These are phyloP conservation scores for Diplosphaera chodatii DNA, from an alignment of 139 green algal species.

Conservation along the genomic window DNA sequence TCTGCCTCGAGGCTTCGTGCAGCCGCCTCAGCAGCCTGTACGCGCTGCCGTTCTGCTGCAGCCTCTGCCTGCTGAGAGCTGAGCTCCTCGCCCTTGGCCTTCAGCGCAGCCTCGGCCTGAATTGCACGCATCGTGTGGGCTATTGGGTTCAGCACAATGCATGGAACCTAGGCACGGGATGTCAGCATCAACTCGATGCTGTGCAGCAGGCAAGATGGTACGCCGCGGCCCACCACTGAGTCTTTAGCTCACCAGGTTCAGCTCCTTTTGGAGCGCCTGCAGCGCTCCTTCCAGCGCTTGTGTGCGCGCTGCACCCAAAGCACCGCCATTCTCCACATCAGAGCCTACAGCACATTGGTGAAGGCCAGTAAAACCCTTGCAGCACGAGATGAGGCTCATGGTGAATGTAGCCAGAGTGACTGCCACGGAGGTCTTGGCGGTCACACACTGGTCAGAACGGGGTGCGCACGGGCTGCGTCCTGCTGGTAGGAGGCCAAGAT, in stretches of 20 bases:
- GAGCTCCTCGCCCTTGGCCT: not conserved
- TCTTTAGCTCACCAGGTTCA: too few species aligned
- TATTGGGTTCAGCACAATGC: too few species aligned
- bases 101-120: slow-evolving; percentile 7
- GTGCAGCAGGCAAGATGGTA: too few species aligned
- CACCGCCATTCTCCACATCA: not conserved
- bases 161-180: too few species aligned
- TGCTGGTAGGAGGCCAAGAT: slow-evolving; percentile 48
- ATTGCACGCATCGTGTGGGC: too few species aligned
- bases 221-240: too few species aligned
- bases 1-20: slow-evolving; percentile 21
- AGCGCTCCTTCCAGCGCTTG: slow-evolving; percentile 28
- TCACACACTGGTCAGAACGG: too few species aligned
- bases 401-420: too few species aligned
- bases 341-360: not conserved
- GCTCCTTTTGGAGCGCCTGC: slow-evolving; percentile 7
- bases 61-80: not conserved
- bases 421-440: too few species aligned
- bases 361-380: too few species aligned
- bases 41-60: not conserved
- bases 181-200: too few species aligned
- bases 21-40: slow-evolving; percentile 14
- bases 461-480: slow-evolving; percentile 18
- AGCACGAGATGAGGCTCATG: too few species aligned
- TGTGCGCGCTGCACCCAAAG: slow-evolving; percentile 4